Conservation (phyloP, 306 rosid genomes). For the Oxytropis ochrocephala region DNA sequence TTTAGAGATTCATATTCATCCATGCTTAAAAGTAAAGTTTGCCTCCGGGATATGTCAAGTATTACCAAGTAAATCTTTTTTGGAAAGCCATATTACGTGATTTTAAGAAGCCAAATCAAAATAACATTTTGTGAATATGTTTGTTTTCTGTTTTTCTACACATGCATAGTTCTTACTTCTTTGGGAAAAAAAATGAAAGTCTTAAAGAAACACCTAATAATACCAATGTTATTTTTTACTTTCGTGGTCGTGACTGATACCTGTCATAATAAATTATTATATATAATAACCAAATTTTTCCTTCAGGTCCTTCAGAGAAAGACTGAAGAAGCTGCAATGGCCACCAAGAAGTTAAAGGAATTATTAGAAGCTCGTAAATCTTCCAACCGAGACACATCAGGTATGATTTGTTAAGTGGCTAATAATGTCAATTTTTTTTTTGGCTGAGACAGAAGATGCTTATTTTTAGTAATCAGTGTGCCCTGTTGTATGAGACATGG, state of each 20-base stretch:
- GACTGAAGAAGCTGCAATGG: slow-evolving; percentile 98
- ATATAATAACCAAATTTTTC: not conserved
- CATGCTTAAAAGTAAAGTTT: not conserved
- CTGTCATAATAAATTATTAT: not conserved
- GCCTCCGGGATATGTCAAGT: not conserved
- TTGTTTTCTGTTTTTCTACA: not conserved
- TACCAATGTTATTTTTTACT: not conserved
- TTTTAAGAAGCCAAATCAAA: not conserved
- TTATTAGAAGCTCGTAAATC: slow-evolving; percentile 94
- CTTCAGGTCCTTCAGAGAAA: slow-evolving; percentile 93
- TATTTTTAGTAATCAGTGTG: not conserved
- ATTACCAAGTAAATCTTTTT: not conserved
- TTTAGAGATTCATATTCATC: not conserved
- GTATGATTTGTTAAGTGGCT: slow-evolving; percentile 27
- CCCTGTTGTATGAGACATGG: slow-evolving; percentile 1
- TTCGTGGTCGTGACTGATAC: not conserved
- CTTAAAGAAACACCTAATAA: not conserved
- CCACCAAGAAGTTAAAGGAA: slow-evolving; percentile 94
- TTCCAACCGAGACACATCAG: slow-evolving; percentile 74
- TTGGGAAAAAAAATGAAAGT: not conserved
- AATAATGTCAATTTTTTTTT: not conserved
- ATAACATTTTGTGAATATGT: not conserved
- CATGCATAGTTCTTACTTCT: slow-evolving; percentile 3
- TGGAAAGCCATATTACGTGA: not conserved
- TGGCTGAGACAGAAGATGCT: not conserved